These are phyloP conservation scores for Recurvomyces mirabilis DNA, from an alignment of 495 filamentous ascomycete species.

Conservation along the genomic window DNA sequence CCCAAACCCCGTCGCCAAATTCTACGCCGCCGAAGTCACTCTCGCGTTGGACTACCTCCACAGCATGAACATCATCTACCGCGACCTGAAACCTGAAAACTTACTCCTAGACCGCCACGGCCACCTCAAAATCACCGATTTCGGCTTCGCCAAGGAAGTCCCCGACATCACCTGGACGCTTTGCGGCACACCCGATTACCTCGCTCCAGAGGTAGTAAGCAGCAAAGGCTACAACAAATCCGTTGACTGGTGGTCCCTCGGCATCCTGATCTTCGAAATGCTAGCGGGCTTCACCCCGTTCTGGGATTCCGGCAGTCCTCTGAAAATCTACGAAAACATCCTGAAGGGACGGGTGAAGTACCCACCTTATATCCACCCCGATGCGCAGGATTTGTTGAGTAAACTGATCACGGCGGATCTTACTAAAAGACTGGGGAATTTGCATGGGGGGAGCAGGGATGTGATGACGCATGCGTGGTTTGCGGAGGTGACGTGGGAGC, in stretches of 20 bases:
- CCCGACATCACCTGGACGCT: constrained; percentile 99
- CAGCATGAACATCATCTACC: constrained; percentile 87
- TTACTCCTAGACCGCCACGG: constrained; percentile 89
- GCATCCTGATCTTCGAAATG: constrained; percentile 99
- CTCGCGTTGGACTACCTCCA: constrained; percentile 95
- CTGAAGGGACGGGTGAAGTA: constrained; percentile 88
- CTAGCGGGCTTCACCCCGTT: constrained; percentile 97
- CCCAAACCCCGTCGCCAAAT: constrained; percentile 96
- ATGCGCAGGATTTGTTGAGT: constrained; percentile 83
- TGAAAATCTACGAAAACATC: constrained; percentile 99
- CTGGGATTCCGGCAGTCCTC: constrained; percentile 92
- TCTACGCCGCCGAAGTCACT: constrained; percentile 96
- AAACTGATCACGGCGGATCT: constrained; percentile 89
- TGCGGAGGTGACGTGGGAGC: constrained; percentile 93
- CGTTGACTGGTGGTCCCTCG: constrained; percentile 98
- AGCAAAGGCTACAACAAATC: constrained; percentile 99
- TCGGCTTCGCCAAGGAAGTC: constrained; percentile 96
- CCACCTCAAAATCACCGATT: constrained; percentile 97
- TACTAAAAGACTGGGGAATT: constrained; percentile 87
- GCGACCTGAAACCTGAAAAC: constrained; percentile 95
- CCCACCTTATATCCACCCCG: constrained; percentile 85
- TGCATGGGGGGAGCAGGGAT: constrained; percentile 83
- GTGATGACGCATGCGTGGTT: constrained; percentile 97
- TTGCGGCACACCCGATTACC: constrained; percentile 96
- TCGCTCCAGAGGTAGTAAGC: constrained; percentile 91